These are phyloP conservation scores for Flammula alnicola DNA, from an alignment of 1,284 basidiomycete genomes.

Conservation along the genomic window DNA sequence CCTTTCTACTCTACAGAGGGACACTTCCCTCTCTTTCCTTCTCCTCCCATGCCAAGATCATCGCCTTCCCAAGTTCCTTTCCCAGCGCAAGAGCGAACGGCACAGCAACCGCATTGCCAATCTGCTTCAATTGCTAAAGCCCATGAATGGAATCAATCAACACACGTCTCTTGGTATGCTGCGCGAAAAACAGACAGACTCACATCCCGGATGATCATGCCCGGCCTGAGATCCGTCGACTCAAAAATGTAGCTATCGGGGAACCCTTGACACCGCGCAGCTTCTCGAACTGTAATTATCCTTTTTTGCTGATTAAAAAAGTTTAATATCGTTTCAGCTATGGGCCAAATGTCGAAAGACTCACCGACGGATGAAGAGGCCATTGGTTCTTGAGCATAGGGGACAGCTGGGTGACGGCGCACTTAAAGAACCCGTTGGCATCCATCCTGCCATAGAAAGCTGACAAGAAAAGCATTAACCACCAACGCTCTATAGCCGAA, in stretches of 20 bases:
- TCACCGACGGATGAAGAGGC: conserved; percentile 64
- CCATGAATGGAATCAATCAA: conserved; percentile 10
- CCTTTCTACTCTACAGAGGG: conserved; percentile 34
- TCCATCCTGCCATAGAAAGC: conserved; percentile 60
- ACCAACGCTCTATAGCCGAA: neutral
- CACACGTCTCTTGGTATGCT: neutral
- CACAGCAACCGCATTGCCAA: conserved; percentile 76
- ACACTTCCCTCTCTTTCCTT: conserved; percentile 49
- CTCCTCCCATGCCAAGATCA: conserved; percentile 49
- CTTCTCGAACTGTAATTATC: conserved; percentile 64
- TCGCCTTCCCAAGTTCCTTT: conserved; percentile 55
- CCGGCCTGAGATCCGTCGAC: conserved; percentile 44
- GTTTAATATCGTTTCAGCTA: neutral
- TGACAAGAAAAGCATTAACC: conserved; percentile 29
- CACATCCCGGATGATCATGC: conserved; percentile 52
- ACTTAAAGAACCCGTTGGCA: conserved; percentile 54
- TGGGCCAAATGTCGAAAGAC: conserved; percentile 22
- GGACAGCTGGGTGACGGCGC: conserved; percentile 56
- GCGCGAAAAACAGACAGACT: conserved; percentile 25
- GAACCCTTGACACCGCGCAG: conserved; percentile 74
- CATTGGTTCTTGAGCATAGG: conserved; percentile 55
- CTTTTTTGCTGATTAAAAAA: conserved; percentile 58
- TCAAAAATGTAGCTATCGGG: conserved; percentile 66
- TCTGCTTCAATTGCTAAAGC: conserved; percentile 69
- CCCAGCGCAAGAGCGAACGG: conserved; percentile 67